Conservation (phyloP, 345 rosid species). For the Citrus mangshanensis region DNA sequence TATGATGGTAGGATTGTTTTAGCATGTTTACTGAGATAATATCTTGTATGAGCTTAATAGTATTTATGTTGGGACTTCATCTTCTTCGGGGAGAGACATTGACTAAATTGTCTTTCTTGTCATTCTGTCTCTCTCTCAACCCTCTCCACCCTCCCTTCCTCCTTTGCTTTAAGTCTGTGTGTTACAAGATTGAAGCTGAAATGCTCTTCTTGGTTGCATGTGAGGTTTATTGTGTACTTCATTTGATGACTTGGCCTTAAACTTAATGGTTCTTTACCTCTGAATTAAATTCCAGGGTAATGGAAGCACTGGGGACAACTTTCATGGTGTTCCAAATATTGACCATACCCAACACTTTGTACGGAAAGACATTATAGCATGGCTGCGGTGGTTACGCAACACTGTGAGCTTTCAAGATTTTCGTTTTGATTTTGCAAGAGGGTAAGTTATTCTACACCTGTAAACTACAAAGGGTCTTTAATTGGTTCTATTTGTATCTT, state of each 20-base stretch:
- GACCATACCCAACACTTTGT: conserved; percentile 88
- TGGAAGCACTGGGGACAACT: conserved; percentile 88
- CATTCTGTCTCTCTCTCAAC: not conserved
- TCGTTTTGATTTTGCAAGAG: conserved; percentile 89
- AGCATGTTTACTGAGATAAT: not conserved
- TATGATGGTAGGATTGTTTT: not conserved
- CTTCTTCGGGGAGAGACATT: not conserved
- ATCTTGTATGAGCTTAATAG: not conserved
- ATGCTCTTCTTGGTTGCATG: not conserved
- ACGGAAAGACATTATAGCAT: conserved; percentile 68
- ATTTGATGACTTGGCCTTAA: conserved; percentile 4
- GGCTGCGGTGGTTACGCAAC: conserved; percentile 75
- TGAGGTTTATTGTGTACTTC: not conserved
- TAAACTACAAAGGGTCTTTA: not conserved
- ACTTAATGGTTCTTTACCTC: conserved; percentile 4
- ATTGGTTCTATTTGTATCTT: not conserved
- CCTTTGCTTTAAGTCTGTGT: not conserved
- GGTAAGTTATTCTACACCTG: conserved; percentile 38
- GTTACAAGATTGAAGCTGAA: not conserved
- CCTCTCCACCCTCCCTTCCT: not conserved
- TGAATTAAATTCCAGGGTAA: conserved; percentile 50
- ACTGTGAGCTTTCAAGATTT: conserved; percentile 79
- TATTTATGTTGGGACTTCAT: not conserved
- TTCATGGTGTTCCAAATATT: conserved; percentile 88
- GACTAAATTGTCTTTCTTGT: not conserved